Conservation (phyloP, 2,329 filamentous ascomycete genomes). For the Cytospora mali region DNA sequence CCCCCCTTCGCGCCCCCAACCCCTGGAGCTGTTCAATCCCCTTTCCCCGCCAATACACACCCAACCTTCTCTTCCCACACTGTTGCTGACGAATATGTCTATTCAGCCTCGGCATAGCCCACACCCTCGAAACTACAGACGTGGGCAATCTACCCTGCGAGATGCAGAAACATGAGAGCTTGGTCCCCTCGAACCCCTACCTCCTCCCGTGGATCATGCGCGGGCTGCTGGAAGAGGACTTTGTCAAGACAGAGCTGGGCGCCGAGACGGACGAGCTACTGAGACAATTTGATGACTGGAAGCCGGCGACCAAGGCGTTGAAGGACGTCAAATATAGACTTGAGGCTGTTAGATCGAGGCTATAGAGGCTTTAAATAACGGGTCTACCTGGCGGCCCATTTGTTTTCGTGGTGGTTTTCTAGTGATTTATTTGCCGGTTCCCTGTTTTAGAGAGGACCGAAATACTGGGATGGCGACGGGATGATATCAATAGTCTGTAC, state of each 20-base stretch:
- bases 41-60: background rate
- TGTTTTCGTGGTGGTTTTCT: background rate
- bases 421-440: background rate
- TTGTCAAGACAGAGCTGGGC: constrained; percentile 79
- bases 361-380: constrained; percentile 44
- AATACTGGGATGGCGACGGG: constrained; percentile 2
- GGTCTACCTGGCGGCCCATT: background rate
- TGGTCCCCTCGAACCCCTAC: constrained; percentile 75
- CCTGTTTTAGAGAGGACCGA: background rate
- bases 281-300: constrained; percentile 92
- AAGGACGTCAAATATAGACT: constrained; percentile 96
- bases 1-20: constrained; percentile 5
- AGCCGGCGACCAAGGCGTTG: constrained; percentile 82
- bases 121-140: constrained; percentile 71
- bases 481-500: background rate
- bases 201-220: constrained; percentile 95
- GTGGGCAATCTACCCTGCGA: constrained; percentile 51
- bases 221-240: constrained; percentile 86
- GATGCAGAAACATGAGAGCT: constrained; percentile 53
- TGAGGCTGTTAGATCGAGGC: constrained; percentile 85
- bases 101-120: constrained; percentile 66
- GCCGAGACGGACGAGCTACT: constrained; percentile 78
- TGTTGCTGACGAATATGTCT: background rate
- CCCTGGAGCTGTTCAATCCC: no score
- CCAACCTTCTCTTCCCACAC: background rate